Evolutionary conservation across 148 eudicot genomes (phyloP).

Genomic region (Salicornia ramosissima): DNA sequence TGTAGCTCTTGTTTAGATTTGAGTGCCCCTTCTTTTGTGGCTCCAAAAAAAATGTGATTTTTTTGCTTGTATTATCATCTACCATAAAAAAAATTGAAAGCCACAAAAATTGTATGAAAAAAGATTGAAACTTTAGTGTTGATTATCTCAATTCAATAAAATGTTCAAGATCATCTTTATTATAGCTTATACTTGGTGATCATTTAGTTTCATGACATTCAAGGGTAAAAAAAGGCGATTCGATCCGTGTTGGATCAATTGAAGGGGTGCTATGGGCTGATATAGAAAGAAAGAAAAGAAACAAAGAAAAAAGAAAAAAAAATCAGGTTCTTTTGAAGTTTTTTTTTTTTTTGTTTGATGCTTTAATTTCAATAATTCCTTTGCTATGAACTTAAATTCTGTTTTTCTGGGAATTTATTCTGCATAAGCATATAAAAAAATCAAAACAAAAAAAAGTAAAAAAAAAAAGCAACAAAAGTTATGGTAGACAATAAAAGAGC

Average conservation of each 20-base stretch:
- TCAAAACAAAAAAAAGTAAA: not conserved
- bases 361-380: slow-evolving; percentile 4
- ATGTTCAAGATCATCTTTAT: slow-evolving; percentile 5
- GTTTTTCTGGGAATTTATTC: slow-evolving; percentile 5
- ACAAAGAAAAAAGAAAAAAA: not conserved
- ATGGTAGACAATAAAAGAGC: slow-evolving; percentile 31
- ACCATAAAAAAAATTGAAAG: slow-evolving; percentile 6
- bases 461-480: not conserved
- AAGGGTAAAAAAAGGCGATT: slow-evolving; percentile 2
- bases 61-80: not conserved
- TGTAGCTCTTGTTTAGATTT: slow-evolving; percentile 23
- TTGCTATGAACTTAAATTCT: slow-evolving; percentile 11
- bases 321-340: slow-evolving; percentile 20
- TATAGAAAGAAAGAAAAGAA: not conserved
- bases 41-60: slow-evolving; percentile 17
- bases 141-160: not conserved
- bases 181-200: not conserved
- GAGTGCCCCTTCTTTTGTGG: slow-evolving; percentile 29
- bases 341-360: not conserved
- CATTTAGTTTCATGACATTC: slow-evolving; percentile 2
- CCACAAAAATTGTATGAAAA: slow-evolving; percentile 9
- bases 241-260: slow-evolving; percentile 4
- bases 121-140: not conserved
- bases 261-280: slow-evolving; percentile 27
- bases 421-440: not conserved